Evolutionary conservation across 192 early-diverging fungal species (phyloP).

Genomic region (Backusella tarrabulga): DNA sequence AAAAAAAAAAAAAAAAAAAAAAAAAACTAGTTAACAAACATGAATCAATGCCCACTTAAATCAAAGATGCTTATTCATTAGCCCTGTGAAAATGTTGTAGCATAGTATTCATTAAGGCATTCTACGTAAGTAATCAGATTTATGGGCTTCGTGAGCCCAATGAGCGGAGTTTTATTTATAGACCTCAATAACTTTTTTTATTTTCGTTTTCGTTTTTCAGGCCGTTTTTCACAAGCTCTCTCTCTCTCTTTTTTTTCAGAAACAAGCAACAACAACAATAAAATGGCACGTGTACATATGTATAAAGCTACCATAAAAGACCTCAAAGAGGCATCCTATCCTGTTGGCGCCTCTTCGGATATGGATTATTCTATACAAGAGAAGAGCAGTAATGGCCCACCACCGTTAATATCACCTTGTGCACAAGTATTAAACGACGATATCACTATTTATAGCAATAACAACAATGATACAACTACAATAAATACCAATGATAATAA

Average conservation of each 20-base stretch:
- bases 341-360: neutral
- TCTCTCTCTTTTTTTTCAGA: neutral
- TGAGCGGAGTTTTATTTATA: no score
- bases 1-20: no score
- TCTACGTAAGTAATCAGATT: no score
- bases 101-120: no score
- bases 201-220: neutral
- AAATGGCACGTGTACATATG: conserved; percentile 16
- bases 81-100: no score
- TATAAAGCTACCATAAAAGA: neutral
- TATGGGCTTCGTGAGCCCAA: no score
- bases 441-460: neutral
- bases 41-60: no score
- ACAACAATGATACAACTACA: neutral
- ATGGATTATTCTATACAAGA: neutral
- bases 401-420: neutral
- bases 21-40: no score
- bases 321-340: neutral
- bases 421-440: neutral
- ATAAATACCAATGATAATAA: neutral
- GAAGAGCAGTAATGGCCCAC: neutral
- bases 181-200: no score
- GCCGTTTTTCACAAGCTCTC: neutral
- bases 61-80: no score
- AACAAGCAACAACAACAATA: neutral